phyloP scores from a whole-genome alignment of 805 yeast species.

The Candida taoyuanica region DNA sequence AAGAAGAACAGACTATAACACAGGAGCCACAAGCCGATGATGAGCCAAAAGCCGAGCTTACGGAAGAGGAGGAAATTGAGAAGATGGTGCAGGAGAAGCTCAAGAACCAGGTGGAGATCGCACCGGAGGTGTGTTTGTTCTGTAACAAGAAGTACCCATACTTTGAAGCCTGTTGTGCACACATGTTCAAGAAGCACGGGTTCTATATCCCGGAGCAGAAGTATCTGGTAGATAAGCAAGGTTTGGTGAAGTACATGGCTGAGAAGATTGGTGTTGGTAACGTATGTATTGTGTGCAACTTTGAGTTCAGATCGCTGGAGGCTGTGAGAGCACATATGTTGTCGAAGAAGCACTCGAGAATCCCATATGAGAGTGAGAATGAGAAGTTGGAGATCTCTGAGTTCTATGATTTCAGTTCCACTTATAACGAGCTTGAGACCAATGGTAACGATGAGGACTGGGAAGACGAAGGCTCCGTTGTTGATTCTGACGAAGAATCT shows the following conservation, averaged over 20 bases:
- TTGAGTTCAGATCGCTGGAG: constrained; percentile 79
- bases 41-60: constrained; percentile 21
- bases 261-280: constrained; percentile 93
- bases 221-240: constrained; percentile 64
- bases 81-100: constrained; percentile 35
- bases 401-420: constrained; percentile 81
- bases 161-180: constrained; percentile 53
- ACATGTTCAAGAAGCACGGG: constrained; percentile 79
- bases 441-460: constrained; percentile 30
- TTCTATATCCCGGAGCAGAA: constrained; percentile 82
- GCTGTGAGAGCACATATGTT: constrained; percentile 91
- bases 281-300: constrained; percentile 78
- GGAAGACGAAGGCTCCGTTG: constrained; percentile 34
- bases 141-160: constrained; percentile 43
- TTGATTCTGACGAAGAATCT: constrained; percentile 24
- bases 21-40: constrained; percentile 4
- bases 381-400: constrained; percentile 86
- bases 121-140: constrained; percentile 49
- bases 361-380: constrained; percentile 83
- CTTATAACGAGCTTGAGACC: constrained; percentile 42
- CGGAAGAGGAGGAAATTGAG: constrained; percentile 37
- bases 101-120: constrained; percentile 39
- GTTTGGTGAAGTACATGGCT: constrained; percentile 72
- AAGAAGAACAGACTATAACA: not conserved
- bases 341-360: constrained; percentile 78